Base-by-base conservation (phyloP, 208 protist species). In the Crithidia sp. region DNA sequence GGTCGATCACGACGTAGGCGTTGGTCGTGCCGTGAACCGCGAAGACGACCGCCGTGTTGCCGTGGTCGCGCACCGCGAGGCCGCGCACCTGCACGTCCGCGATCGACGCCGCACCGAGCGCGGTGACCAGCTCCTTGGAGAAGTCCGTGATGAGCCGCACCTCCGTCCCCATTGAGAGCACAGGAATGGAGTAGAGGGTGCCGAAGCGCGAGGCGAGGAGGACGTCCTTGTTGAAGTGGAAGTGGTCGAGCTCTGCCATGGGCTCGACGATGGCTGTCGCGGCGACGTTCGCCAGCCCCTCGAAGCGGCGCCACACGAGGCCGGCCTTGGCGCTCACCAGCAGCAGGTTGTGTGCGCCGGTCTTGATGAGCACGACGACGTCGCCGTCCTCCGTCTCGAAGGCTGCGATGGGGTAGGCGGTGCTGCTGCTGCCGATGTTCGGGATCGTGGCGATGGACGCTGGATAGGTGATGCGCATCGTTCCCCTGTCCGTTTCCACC, bases 221-320 rank as follows among this genome's bases (percentile, higher is more conserved):
- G 7, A 82, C 76, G 17, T 88, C 55, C 77, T 94, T 91, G 67
- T 91, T 88, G 62, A 97, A 94, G 53, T 88, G 78, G 61, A 97
- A 95, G 71, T 92, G 90, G 70, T 97, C 92, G 4, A 92, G 65
- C 10, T 60, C 13, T 40, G 45, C 72, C 56, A 77, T 58, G 14
- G 83, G 86, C 43, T 88, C 76, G 16, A 75, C 77, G 60, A 97
- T 88, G 14, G 86, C 59, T 52, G 76, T 81, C 14, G 77, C 85
- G 16, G 81, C 71, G 52, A 79, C 78, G 60, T 71, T 67, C 10
- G 85, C 74, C 6, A 97, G 81, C 4, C 85, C 89, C 59, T 97
- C 92, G 40, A 52, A 61, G 45, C 92, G 88, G 67, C 91, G 81
- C 90, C 92, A 97, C 47, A 90, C 47, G 5, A 89, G 55, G 4